phyloP scores from a whole-genome alignment of 331 rosid genomes.

The Dryas integrifolia region DNA sequence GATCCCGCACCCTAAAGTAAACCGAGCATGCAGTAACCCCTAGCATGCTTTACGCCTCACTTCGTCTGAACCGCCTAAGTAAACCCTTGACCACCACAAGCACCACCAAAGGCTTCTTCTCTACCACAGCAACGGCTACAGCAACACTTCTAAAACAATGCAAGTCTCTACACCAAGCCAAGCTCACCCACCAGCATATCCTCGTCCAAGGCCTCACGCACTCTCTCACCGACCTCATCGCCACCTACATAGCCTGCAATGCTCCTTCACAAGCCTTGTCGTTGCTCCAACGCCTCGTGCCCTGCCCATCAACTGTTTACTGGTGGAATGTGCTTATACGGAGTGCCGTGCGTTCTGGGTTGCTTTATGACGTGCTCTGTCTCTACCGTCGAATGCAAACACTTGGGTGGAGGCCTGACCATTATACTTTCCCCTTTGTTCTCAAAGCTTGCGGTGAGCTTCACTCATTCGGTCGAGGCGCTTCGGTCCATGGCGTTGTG shows the following conservation, averaged over 20 bases:
- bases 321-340: constrained; percentile 82
- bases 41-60: background rate
- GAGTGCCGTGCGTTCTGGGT: constrained; percentile 33
- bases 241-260: constrained; percentile 44
- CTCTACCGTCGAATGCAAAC: constrained; percentile 46
- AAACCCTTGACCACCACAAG: constrained; percentile 4
- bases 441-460: constrained; percentile 66
- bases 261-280: constrained; percentile 37
- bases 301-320: constrained; percentile 38
- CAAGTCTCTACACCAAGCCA: constrained; percentile 42
- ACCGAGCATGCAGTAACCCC: background rate
- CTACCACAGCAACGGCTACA: constrained; percentile 26
- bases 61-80: constrained; percentile 1
- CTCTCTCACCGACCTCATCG: constrained; percentile 33
- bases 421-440: constrained; percentile 67
- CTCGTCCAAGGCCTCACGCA: constrained; percentile 39
- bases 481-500: constrained; percentile 47
- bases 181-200: constrained; percentile 54
- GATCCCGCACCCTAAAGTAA: background rate
- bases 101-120: constrained; percentile 24
- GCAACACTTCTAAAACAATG: constrained; percentile 40
- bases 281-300: constrained; percentile 44
- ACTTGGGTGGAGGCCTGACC: constrained; percentile 69
- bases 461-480: constrained; percentile 33
- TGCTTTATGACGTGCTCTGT: constrained; percentile 30